A percentile compares a stretch with the other conserved stretches of the same genome.
Conservation (phyloP, 257 asterid species). For the Lycium ferocissimum region DNA sequence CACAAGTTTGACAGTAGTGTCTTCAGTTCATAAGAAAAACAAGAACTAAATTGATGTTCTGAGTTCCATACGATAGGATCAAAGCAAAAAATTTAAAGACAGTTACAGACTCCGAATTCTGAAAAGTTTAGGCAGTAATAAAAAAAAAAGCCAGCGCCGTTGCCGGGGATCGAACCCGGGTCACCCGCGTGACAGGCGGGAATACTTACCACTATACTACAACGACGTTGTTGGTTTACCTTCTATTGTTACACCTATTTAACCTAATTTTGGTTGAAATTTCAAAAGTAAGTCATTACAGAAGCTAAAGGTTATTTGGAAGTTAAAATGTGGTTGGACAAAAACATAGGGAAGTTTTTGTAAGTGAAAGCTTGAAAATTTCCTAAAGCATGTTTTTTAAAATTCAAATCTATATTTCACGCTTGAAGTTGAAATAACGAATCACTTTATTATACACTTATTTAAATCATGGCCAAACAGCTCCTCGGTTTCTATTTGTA, state of each 20-base stretch:
- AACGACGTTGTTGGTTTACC: constrained; percentile 46
- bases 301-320: no score
- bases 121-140: background rate
- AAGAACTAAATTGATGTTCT: no score
- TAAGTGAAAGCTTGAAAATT: background rate
- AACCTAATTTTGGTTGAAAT: background rate
- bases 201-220: constrained; percentile 99
- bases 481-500: background rate
- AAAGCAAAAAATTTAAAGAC: no score
- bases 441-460: background rate
- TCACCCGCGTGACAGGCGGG: constrained; percentile 99
- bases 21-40: no score
- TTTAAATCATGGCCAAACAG: background rate
- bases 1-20: no score
- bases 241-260: no score
- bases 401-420: background rate
- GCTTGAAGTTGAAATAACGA: background rate
- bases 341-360: background rate
- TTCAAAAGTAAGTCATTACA: no score
- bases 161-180: constrained; percentile 99
- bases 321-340: background rate
- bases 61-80: background rate
- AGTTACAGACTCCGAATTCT: background rate
- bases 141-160: constrained; percentile 50
- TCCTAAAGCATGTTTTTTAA: background rate